These are phyloP conservation scores for Dovyalis caffra DNA, from an alignment of 345 rosid genomes.

Conservation along the genomic window DNA sequence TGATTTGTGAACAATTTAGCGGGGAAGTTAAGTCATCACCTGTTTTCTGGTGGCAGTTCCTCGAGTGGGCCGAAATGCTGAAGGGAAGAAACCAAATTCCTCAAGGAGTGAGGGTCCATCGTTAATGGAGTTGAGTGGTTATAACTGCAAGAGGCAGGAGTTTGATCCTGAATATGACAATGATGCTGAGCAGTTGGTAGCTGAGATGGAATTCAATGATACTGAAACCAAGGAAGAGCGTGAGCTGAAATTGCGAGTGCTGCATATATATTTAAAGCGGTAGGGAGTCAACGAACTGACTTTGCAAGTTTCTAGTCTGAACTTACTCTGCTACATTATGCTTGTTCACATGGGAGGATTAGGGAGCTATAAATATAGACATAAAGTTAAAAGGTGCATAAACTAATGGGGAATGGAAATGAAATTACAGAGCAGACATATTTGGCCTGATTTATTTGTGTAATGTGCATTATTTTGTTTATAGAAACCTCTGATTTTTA, in stretches of 20 bases:
- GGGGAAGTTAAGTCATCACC: not conserved
- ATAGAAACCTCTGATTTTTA: not conserved
- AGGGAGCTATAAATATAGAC: not conserved
- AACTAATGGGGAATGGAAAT: not conserved
- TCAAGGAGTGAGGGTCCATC: constrained; percentile 59
- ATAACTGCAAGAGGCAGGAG: constrained; percentile 77
- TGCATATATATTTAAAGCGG: constrained; percentile 86
- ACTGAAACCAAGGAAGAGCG: constrained; percentile 80
- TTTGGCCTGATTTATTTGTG: not conserved
- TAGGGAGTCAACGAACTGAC: constrained; percentile 12
- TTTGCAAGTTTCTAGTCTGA: not conserved
- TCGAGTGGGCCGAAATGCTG: constrained; percentile 54
- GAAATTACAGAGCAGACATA: not conserved
- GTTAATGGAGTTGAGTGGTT: constrained; percentile 72
- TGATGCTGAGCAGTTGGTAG: constrained; percentile 90
- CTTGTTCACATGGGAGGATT: not conserved
- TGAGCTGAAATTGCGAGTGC: constrained; percentile 77
- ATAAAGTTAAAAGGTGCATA: not conserved
- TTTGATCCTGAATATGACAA: constrained; percentile 95
- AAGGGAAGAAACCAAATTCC: constrained; percentile 66
- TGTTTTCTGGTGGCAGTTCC: constrained; percentile 49
- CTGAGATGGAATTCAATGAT: constrained; percentile 98
- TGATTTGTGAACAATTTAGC: not conserved
- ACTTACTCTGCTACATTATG: not conserved
- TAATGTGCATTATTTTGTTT: not conserved